These are phyloP conservation scores for Fonsecaea monophora DNA, from an alignment of 2,329 filamentous ascomycete species.

Conservation along the genomic window DNA sequence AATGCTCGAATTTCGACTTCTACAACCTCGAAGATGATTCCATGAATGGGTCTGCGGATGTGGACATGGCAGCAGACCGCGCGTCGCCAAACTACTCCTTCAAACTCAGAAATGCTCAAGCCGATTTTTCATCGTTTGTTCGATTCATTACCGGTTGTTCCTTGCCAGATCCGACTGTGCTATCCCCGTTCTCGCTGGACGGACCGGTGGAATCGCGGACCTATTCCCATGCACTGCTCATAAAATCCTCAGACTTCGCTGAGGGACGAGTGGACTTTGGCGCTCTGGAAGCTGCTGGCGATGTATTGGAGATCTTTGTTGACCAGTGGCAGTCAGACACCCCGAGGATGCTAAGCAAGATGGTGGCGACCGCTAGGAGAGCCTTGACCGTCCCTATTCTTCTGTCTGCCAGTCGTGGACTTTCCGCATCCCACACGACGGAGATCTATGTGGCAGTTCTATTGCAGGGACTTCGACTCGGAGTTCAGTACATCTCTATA, in stretches of 20 bases:
- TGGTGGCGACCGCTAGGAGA: conserved; percentile 64
- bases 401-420: conserved; percentile 24
- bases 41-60: conserved; percentile 42
- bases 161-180: conserved; percentile 58
- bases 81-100: conserved; percentile 56
- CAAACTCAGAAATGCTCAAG: conserved; percentile 61
- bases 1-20: conserved; percentile 56
- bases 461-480: conserved; percentile 50
- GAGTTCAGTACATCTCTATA: conserved; percentile 50
- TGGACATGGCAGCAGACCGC: conserved; percentile 45
- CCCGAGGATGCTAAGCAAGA: conserved; percentile 59
- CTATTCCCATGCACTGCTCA: conserved; percentile 52
- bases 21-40: conserved; percentile 57
- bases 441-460: conserved; percentile 47
- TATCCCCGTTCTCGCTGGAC: conserved; percentile 68
- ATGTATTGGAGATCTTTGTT: conserved; percentile 67
- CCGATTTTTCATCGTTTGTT: conserved; percentile 66
- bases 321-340: conserved; percentile 63
- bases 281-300: conserved; percentile 63
- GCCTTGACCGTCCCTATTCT: conserved; percentile 61
- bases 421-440: conserved; percentile 6
- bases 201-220: conserved; percentile 65
- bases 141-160: conserved; percentile 63
- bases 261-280: conserved; percentile 52
- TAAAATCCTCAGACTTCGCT: conserved; percentile 48